Base-by-base conservation (phyloP, 805 yeast genomes). In the Teunomyces panamensis region DNA sequence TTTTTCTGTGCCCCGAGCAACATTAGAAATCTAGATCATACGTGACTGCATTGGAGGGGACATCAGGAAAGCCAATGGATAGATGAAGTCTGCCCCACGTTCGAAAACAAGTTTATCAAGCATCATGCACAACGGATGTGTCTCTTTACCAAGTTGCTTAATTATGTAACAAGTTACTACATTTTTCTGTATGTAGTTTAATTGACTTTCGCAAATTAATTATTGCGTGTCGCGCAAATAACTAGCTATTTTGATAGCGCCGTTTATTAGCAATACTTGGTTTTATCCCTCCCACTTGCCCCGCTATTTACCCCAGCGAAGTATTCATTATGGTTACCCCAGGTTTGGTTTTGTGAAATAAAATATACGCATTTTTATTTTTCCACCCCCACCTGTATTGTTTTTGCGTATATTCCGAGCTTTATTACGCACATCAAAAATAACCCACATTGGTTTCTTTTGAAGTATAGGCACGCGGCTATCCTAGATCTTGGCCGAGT, bases 351-450 rank as follows among this genome's bases (percentile, higher is more conserved):
- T 26, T 26, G 41, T 4, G 16, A 9, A 26, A 37, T n/a, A 37
- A 37, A 37, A 20, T 24, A 24, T 37, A 9, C 41, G 41, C 41
- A 37, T 24, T 20, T 37, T 37, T 13, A n/a, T 37, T 37, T 20
- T 37, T 26, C 41, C 41, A 37, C 30, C 41, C 41, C 41, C 41
- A 24, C 41, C 9, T 26, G 4, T 7, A 24, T 5, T 24, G 16
- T 37, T 26, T 37, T 37, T 37, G 41, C 41, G 41, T 20, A 36
- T n/a, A 24, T 37, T 37, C 41, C 41, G 41, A 37, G 41, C 7
- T n/a, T n/a, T 37, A 5, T 20, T 20, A 24, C 41, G 5, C 27
- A 2, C 34, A 13, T 7, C n/a, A 5, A 9, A 34, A 34, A 9
- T 16, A 17, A 13, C n/a, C 27, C 8, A 32, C 13, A 14, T 7